Conservation (phyloP, 2,329 filamentous ascomycete species). For the Diplocarpon rosae region DNA sequence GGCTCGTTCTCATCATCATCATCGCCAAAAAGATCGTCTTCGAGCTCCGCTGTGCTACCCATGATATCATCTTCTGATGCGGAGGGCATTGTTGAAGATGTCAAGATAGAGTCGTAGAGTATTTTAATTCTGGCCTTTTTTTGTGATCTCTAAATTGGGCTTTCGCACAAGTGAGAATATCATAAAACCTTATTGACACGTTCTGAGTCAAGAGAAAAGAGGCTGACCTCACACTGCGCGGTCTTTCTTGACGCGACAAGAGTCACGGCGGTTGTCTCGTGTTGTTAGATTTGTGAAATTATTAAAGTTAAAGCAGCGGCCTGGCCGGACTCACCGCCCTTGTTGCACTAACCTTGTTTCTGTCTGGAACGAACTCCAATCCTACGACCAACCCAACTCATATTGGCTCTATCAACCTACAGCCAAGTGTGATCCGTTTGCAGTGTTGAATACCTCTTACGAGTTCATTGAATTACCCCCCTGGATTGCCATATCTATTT, state of each 20-base stretch:
- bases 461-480: neutral
- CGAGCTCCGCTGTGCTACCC: slow-evolving; percentile 37
- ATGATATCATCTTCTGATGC: slow-evolving; percentile 24
- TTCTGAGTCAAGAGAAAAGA: no score
- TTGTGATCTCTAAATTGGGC: no score
- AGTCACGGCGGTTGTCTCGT: no score
- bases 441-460: no score
- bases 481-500: neutral
- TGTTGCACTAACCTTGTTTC: neutral
- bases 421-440: no score
- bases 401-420: neutral
- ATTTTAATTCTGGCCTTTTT: no score
- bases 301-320: no score
- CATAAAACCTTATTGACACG: no score
- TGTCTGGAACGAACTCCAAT: neutral
- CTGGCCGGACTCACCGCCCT: neutral
- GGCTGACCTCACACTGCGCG: no score
- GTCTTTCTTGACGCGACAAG: no score
- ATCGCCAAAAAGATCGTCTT: slow-evolving; percentile 52
- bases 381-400: neutral
- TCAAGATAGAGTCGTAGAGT: neutral
- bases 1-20: slow-evolving; percentile 32
- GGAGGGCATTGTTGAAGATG: slow-evolving; percentile 12
- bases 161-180: no score
- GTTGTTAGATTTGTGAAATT: no score